phyloP scores from a whole-genome alignment of 2,329 filamentous ascomycete species.

The Neofusicoccum sp. region DNA sequence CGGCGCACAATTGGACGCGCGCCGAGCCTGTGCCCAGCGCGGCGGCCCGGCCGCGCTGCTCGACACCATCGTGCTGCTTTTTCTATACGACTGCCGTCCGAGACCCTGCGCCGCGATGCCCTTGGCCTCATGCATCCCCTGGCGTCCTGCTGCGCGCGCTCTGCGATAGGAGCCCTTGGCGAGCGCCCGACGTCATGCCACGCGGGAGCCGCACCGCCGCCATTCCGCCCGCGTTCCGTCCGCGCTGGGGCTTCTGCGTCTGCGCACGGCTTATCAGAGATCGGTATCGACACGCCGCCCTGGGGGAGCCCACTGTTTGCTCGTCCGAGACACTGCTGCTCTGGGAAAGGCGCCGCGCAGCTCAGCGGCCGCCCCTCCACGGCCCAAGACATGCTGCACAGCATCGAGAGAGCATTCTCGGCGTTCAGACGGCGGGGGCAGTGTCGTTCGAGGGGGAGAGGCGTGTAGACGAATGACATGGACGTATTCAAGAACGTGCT shows the following conservation, averaged over 20 bases:
- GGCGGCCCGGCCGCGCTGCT: background rate
- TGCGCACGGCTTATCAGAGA: background rate
- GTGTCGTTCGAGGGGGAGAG: background rate
- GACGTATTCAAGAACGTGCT: constrained; percentile 11
- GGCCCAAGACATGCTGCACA: background rate
- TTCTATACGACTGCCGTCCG: background rate
- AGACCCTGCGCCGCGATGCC: background rate
- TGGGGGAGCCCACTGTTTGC: background rate
- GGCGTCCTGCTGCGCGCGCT: background rate
- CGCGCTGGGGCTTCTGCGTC: background rate
- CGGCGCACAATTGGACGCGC: background rate
- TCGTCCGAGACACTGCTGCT: background rate
- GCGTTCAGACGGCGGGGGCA: background rate
- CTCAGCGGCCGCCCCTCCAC: background rate
- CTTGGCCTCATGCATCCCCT: constrained; percentile 3
- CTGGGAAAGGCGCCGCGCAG: background rate
- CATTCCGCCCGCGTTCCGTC: background rate
- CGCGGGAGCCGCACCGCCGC: background rate
- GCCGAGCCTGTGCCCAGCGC: constrained; percentile 6
- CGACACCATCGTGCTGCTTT: background rate
- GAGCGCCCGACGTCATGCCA: constrained; percentile 12
- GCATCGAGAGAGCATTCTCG: background rate
- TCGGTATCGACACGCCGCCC: background rate
- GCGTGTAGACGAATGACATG: constrained; percentile 2
- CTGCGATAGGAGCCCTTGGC: constrained; percentile 1